A percentile compares a stretch with the other conserved stretches of the same genome.
Evolutionary conservation across 2,329 filamentous ascomycete genomes (phyloP).

Genomic region (Penicillium janthinellum): DNA sequence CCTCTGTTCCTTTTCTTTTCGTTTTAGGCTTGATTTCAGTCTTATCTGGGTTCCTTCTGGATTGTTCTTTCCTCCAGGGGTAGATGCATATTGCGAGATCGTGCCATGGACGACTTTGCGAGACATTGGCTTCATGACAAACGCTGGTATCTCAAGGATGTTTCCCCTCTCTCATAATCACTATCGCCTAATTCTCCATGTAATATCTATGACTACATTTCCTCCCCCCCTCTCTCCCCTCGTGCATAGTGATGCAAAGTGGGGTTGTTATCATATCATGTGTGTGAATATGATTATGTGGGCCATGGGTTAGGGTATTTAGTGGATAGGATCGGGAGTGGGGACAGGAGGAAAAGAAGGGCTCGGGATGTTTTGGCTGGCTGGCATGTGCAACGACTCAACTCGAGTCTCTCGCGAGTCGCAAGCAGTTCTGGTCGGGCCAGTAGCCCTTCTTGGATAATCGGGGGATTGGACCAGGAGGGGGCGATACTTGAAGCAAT

Average conservation of each 20-base stretch:
- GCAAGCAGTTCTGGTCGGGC: constrained; percentile 7
- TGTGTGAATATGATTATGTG: constrained; percentile 1
- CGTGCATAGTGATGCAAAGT: constrained; percentile 14
- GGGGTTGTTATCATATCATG: constrained; percentile 24
- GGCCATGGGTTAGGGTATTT: constrained; percentile 1
- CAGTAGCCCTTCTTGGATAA: constrained; percentile 2
- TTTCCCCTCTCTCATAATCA: not conserved
- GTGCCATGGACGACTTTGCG: not conserved
- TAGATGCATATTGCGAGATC: not conserved
- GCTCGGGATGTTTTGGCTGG: not conserved
- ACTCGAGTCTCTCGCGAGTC: constrained; percentile 10
- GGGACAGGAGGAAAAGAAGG: not conserved
- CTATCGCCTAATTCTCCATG: not conserved
- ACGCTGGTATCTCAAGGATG: not conserved
- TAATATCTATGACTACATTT: not conserved
- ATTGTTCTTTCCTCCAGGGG: constrained; percentile 1
- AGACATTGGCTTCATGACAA: not conserved
- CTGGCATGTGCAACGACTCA: constrained; percentile 22
- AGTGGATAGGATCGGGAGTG: constrained; percentile 9
- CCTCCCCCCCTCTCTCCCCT: too few relatives aligned
- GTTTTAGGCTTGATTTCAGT: not conserved
- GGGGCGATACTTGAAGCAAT: constrained; percentile 18
- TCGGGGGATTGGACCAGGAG: constrained; percentile 6
- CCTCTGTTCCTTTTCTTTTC: not conserved
- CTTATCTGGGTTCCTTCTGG: constrained; percentile 7